A percentile compares a stretch with the other conserved stretches of the same genome.
Evolutionary conservation across 305 asterid species (phyloP).

Genomic region (Rubia tinctorum): DNA sequence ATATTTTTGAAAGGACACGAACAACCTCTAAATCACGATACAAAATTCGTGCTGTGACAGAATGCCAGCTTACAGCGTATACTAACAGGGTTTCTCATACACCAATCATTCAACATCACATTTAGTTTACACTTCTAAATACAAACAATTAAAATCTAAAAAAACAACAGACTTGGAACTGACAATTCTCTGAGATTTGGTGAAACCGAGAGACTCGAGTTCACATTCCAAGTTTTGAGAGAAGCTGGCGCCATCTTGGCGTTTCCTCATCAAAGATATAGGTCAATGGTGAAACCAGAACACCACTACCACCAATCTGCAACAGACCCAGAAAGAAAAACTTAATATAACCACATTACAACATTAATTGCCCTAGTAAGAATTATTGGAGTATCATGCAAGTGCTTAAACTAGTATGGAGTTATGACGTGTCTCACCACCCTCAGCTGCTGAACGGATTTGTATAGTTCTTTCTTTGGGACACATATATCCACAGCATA

Average conservation of each 20-base stretch:
- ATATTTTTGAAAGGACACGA: not conserved
- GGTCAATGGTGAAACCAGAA: conserved; percentile 83
- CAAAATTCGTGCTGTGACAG: not conserved
- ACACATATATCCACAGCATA: conserved; percentile 89
- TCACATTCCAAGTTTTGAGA: conserved; percentile 33
- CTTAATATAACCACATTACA: not conserved
- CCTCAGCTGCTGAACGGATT: conserved; percentile 88
- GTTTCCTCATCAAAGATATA: conserved; percentile 96
- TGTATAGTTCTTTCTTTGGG: conserved; percentile 85
- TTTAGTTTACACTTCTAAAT: not conserved
- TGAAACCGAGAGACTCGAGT: not conserved
- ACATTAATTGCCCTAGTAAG: not conserved
- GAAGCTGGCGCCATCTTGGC: conserved; percentile 94
- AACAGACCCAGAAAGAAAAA: conserved; percentile 11
- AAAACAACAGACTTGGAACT: not conserved
- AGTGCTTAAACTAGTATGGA: conserved; percentile 5
- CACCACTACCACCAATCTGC: conserved; percentile 99
- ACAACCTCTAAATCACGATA: not conserved
- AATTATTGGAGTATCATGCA: not conserved
- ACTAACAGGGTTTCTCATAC: not conserved
- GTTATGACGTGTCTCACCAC: conserved; percentile 49
- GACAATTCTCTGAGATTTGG: not conserved
- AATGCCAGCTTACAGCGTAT: not conserved
- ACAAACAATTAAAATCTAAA: not conserved
- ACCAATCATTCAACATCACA: not conserved